Base-by-base conservation (phyloP, 345 rosid genomes). In the Melastoma malabathricum region DNA sequence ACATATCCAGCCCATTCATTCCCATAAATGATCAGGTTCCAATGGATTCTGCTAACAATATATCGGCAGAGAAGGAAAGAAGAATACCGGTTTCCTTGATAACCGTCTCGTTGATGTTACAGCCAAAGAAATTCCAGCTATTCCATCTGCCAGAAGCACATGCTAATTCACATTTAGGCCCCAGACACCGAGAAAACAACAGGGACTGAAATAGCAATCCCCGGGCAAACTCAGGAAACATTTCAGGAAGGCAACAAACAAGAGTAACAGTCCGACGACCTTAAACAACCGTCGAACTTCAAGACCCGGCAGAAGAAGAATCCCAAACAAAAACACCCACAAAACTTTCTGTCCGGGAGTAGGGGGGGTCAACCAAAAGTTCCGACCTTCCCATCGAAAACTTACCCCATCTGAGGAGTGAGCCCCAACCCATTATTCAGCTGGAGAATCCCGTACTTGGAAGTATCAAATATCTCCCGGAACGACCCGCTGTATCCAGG, bases 81-180 rank as follows among this genome's bases (percentile, higher is more conserved):
- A 44, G 9, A 34, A 52, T 66, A 92, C 96, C 84, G 41, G 95
- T 87, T 71, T 92, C 89, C 83, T 75, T 84, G 62, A 92, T 87
- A 53, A 92, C 78, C 0, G 80, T 76, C 68, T 84, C 98, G 51
- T 68, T 77, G 70, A 90, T 80, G 64, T 77, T 66, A 65, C 98
- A 90, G 55, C 81, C 98, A 64, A 84, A 92, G 74, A 78, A 87
- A 63, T 92, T 92, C 98, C 98, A 92, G 78, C 98, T 92, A 66
- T 84, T 92, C 96, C 98, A 90, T 53, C 98, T 90, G 96, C 71
- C 55, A 5, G 34, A 64, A 58, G 51, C 44, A 56, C 38, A 29
- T 29, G 38, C 6, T 4, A 29, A 29, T 5, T 29, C 9, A 1
- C 6, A 29, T 29, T 29, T n/a, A 29, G 38, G 9, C 38, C 38